phyloP scores from a whole-genome alignment of 1,284 basidiomycete species.

The Takashimella koratensis region DNA sequence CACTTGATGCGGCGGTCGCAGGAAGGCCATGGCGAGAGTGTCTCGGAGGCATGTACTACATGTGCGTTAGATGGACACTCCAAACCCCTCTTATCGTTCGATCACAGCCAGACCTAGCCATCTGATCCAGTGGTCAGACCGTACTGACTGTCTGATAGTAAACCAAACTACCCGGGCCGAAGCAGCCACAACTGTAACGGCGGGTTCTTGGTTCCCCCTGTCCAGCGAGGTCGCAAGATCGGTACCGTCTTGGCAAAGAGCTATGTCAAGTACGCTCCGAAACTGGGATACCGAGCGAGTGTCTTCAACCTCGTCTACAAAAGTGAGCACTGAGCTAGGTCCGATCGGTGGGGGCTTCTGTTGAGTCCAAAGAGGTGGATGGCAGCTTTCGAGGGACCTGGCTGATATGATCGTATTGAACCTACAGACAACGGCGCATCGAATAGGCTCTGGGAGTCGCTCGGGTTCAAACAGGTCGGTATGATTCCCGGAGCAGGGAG shows the following conservation, averaged over 20 bases:
- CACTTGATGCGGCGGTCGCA: conserved; percentile 33
- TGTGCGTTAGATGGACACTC: no score
- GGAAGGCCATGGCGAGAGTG: conserved; percentile 61
- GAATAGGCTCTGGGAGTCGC: conserved; percentile 74
- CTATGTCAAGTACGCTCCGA: conserved; percentile 75
- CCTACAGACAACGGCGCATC: conserved; percentile 52
- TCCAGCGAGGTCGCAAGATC: conserved; percentile 64
- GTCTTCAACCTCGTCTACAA: conserved; percentile 93
- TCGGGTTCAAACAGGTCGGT: conserved; percentile 78
- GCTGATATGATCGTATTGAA: no score
- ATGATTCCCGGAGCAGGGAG: conserved; percentile 79
- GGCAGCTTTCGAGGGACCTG: no score
- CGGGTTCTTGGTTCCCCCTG: conserved; percentile 77
- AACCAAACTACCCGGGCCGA: conserved; percentile 89
- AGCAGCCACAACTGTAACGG: conserved; percentile 69
- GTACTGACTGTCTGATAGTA: conserved; percentile 57
- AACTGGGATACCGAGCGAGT: conserved; percentile 68
- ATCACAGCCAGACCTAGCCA: no score
- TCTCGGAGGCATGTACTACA: conserved; percentile 78
- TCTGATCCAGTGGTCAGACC: no score
- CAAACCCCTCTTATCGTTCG: no score
- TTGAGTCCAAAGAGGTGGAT: no score
- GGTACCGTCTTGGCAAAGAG: conserved; percentile 72
- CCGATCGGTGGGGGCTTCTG: no score
- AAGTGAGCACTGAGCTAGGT: conserved; percentile 68